A percentile compares a stretch with the other conserved stretches of the same genome.
Conservation (phyloP, 2,329 filamentous ascomycete genomes). For the Phoma herbarum region DNA sequence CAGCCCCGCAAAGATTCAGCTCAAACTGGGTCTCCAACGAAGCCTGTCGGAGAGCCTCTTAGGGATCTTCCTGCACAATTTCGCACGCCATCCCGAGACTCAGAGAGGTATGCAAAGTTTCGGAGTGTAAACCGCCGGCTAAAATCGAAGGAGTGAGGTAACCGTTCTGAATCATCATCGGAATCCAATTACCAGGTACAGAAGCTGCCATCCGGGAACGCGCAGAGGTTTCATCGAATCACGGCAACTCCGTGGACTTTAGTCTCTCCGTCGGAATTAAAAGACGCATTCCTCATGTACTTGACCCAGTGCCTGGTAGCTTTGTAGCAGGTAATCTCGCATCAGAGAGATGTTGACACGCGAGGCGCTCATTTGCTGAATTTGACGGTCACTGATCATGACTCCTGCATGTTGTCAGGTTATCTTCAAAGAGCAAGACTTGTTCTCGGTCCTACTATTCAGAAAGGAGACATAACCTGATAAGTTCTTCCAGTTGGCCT, state of each 20-base stretch:
- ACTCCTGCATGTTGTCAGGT: background rate
- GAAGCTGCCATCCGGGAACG: conserved; percentile 1
- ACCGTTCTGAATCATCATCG: background rate
- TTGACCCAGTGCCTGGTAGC: background rate
- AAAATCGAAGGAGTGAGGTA: background rate
- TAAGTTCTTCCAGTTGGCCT: background rate
- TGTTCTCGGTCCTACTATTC: background rate
- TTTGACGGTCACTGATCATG: too few relatives aligned
- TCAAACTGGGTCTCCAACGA: background rate
- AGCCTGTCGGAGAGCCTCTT: background rate
- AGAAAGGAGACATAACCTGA: background rate
- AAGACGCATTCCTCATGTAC: background rate
- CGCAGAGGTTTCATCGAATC: background rate
- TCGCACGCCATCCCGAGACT: background rate
- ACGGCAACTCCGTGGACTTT: background rate
- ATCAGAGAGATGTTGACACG: background rate
- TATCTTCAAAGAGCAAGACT: background rate
- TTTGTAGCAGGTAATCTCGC: background rate
- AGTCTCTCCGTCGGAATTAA: background rate
- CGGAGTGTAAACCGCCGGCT: background rate
- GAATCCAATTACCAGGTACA: conserved; percentile 5
- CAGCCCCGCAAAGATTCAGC: conserved; percentile 7
- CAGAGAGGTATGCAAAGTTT: background rate
- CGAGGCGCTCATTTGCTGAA: background rate
- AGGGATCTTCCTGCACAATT: background rate